Evolutionary conservation across 257 asterid species (phyloP).

Genomic region (Voacanga thouarsii): DNA sequence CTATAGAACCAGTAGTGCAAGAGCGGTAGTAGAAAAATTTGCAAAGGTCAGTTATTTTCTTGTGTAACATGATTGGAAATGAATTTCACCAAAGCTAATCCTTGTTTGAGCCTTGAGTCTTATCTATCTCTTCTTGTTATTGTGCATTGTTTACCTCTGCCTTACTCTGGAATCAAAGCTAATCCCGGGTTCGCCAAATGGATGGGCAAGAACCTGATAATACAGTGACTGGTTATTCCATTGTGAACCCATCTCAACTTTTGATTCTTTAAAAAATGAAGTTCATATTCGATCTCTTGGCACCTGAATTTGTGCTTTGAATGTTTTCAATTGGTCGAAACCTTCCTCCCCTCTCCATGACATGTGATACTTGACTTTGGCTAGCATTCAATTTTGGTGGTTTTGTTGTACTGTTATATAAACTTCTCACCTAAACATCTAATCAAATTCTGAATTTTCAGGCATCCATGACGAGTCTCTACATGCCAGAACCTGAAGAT

Average conservation of each 20-base stretch:
- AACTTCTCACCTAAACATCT: background rate
- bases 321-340: background rate
- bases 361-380: background rate
- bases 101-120: background rate
- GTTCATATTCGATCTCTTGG: background rate
- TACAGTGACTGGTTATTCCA: background rate
- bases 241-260: background rate
- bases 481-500: conserved; percentile 97
- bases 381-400: background rate
- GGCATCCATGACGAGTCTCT: conserved; percentile 71
- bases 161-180: background rate
- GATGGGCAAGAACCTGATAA: background rate
- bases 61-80: background rate
- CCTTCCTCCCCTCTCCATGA: background rate
- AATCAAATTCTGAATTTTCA: conserved; percentile 27
- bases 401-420: background rate
- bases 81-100: background rate
- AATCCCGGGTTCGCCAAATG: background rate
- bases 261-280: background rate
- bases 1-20: background rate
- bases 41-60: background rate
- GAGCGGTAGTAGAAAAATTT: background rate
- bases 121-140: background rate
- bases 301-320: background rate
- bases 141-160: background rate